These are phyloP conservation scores for Omphalea diandra DNA, from an alignment of 441 rosid species.

Conservation along the genomic window DNA sequence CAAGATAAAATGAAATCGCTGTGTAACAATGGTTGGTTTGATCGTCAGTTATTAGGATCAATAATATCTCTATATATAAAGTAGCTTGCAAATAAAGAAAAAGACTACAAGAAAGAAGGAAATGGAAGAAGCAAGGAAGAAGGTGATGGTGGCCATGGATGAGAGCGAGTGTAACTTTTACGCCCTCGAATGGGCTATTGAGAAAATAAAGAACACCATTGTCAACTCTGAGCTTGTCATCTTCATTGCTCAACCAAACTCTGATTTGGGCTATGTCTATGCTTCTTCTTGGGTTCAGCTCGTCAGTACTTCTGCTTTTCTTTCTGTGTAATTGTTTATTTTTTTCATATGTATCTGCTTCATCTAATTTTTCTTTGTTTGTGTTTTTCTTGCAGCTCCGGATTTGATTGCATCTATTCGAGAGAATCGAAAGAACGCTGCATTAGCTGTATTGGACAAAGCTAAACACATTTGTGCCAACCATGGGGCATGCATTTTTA, in stretches of 20 bases:
- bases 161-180: conserved; percentile 59
- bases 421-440: conserved; percentile 51
- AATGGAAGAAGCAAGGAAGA: conserved; percentile 29
- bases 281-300: conserved; percentile 53
- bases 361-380: neutral
- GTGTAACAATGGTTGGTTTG: no score
- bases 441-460: conserved; percentile 39
- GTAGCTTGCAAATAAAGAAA: no score
- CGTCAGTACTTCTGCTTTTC: conserved; percentile 33
- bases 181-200: conserved; percentile 59
- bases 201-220: conserved; percentile 40
- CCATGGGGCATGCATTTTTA: conserved; percentile 62
- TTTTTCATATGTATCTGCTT: neutral
- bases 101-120: neutral
- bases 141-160: conserved; percentile 72
- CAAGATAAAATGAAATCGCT: no score
- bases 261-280: conserved; percentile 36
- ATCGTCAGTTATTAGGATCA: no score
- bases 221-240: conserved; percentile 38
- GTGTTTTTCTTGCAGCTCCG: conserved; percentile 39
- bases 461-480: conserved; percentile 54
- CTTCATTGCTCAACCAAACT: conserved; percentile 50
- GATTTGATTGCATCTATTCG: conserved; percentile 46
- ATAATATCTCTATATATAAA: no score
- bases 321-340: neutral